These are phyloP conservation scores for Candida pseudofarinosa DNA, from an alignment of 805 yeast species.

Conservation along the genomic window DNA sequence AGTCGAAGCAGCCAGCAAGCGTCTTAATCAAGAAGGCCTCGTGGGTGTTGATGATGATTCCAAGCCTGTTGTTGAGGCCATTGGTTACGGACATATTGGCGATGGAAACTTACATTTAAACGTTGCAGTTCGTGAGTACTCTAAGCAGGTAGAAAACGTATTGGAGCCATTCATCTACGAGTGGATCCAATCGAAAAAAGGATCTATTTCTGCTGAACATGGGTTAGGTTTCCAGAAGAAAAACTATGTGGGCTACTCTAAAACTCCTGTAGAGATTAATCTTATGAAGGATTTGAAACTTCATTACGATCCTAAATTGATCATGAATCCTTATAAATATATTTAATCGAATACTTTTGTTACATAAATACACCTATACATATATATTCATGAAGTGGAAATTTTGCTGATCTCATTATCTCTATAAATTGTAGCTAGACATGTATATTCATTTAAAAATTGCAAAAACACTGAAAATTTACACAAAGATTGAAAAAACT, in stretches of 20 bases:
- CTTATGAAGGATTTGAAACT: conserved; percentile 75
- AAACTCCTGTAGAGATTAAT: conserved; percentile 63
- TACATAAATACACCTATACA: too few relatives aligned
- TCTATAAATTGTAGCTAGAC: too few relatives aligned
- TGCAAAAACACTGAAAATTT: too few relatives aligned
- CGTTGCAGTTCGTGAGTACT: conserved; percentile 83
- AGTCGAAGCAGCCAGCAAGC: conserved; percentile 71
- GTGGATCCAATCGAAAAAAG: conserved; percentile 68
- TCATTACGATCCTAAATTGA: conserved; percentile 87
- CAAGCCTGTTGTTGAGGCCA: conserved; percentile 80
- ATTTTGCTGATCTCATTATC: too few relatives aligned
- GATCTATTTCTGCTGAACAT: conserved; percentile 96
- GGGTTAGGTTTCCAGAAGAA: conserved; percentile 97
- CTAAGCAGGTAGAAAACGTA: conserved; percentile 68
- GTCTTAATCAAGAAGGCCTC: conserved; percentile 53
- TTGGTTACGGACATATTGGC: conserved; percentile 98
- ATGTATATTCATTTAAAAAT: neutral
- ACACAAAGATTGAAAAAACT: too few relatives aligned
- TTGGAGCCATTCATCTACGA: conserved; percentile 95
- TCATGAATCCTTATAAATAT: conserved; percentile 93
- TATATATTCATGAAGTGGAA: neutral
- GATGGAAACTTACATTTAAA: conserved; percentile 96
- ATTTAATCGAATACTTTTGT: too few relatives aligned
- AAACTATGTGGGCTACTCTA: conserved; percentile 81
- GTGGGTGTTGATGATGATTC: conserved; percentile 56